Conservation (phyloP, 768 basidiomycete species). For the Steccherinum ochraceum region DNA sequence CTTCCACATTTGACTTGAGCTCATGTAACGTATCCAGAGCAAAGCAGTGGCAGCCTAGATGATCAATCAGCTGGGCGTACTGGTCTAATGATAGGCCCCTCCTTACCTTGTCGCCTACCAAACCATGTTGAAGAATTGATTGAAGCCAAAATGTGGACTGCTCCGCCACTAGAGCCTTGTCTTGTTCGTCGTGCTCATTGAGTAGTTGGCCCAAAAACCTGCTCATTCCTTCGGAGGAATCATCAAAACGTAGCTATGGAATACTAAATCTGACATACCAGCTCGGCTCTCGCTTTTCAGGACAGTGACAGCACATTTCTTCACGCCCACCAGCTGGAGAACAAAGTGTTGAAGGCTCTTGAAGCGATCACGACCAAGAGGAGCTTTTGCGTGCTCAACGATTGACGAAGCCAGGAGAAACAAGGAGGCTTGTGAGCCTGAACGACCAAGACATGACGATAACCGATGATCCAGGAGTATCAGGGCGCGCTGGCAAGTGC, state of each 20-base stretch:
- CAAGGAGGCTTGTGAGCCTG: neutral
- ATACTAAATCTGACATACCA: conserved; percentile 4
- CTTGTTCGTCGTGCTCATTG: conserved; percentile 26
- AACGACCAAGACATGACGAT: conserved; percentile 6
- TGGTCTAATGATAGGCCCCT: too few species aligned
- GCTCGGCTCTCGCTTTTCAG: neutral
- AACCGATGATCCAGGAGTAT: conserved; percentile 34
- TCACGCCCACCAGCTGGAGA: conserved; percentile 1
- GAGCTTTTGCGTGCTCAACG: neutral
- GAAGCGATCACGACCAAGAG: too few species aligned
- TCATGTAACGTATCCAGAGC: conserved; percentile 56
- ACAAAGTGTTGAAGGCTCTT: conserved; percentile 1
- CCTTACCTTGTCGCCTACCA: conserved; percentile 4
- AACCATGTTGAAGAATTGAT: conserved; percentile 6
- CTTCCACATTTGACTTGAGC: conserved; percentile 31
- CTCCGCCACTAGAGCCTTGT: conserved; percentile 34
- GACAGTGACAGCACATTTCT: neutral
- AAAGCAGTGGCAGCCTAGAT: conserved; percentile 13
- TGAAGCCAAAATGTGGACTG: conserved; percentile 39
- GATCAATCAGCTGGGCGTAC: neutral
- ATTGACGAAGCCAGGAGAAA: conserved; percentile 7
- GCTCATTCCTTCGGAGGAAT: conserved; percentile 43
- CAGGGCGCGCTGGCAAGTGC: conserved; percentile 30
- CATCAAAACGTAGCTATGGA: too few species aligned
- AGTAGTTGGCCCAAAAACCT: conserved; percentile 35